Evolutionary conservation across 345 rosid genomes (phyloP).

Genomic region (Euphorbia peplus): DNA sequence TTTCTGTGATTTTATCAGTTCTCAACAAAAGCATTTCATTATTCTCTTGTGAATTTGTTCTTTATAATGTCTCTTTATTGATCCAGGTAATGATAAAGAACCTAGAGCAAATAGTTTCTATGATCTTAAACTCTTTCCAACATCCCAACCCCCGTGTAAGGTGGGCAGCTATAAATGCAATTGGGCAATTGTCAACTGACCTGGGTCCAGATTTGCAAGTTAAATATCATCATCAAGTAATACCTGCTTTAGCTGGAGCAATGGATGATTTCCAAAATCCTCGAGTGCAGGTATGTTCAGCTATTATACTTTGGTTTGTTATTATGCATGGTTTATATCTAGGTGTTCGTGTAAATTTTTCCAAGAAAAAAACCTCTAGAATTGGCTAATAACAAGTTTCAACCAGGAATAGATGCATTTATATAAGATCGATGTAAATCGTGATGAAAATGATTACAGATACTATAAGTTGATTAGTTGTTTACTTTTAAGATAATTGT

Average conservation of each 20-base stretch:
- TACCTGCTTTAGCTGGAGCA: conserved; percentile 74
- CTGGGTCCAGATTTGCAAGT: conserved; percentile 94
- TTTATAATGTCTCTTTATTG: conserved; percentile 22
- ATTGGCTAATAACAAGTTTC: neutral
- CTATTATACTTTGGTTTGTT: neutral
- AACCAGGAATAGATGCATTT: neutral
- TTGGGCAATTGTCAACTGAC: conserved; percentile 93
- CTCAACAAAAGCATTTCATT: neutral
- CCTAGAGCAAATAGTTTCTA: conserved; percentile 78
- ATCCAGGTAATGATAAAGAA: conserved; percentile 35
- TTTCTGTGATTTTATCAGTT: neutral
- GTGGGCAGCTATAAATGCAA: conserved; percentile 99
- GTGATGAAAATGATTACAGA: neutral
- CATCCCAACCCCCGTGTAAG: conserved; percentile 94
- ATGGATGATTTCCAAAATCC: conserved; percentile 97
- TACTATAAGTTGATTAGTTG: no score
- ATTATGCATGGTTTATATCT: neutral
- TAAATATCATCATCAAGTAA: conserved; percentile 68
- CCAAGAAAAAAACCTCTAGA: neutral
- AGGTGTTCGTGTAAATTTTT: neutral
- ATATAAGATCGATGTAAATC: neutral
- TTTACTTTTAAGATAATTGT: neutral
- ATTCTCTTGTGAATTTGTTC: conserved; percentile 59
- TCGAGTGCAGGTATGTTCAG: conserved; percentile 70
- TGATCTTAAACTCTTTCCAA: conserved; percentile 79